Base-by-base conservation (phyloP, 129 eudicot genomes). In the Lactuca saligna region DNA sequence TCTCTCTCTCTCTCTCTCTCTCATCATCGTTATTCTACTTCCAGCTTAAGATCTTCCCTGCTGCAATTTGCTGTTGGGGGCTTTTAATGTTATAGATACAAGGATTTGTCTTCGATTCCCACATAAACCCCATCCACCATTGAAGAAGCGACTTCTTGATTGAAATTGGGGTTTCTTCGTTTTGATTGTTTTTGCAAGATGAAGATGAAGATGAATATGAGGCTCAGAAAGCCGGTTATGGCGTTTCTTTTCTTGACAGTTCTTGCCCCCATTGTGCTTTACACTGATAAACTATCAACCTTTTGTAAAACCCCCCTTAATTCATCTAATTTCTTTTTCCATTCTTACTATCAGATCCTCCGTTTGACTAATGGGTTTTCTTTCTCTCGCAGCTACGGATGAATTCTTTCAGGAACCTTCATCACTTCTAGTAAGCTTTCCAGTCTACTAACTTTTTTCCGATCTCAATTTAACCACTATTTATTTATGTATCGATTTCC, bases 261-360 rank as follows among this genome's bases (percentile, higher is more conserved):
- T 68, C 64, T 88, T 70, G 79, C 91, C 55, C 91, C 88, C 1
- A 84, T 88, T 67, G 70, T 88, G 55, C 91, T 88, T 61, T 88
- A 77, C 79, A 82, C 88, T 20, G 81, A 85, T 73, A 82, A 65
- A 31, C 81, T 87, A 55, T 59, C 64, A 13, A 59, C 64, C 44
- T 59, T 59, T 10, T 59, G 64, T 59, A 59, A 25, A 25, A 57
- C 9, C 6, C n/a, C 35, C 0, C 7, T 17, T n/a, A 0, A 29
- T 58, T 17, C 6, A 16, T 7, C 3, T 3, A 54, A 25, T 25
- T 25, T 25, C 29, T 4, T n/a, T 57, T 57, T 31, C 14, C 7
- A 29, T 11, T 57, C 42, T 11, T 3, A 59, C 37, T 3, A 29
- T 57, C 8, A 11, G 37, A 12, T 31, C 4, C 14, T 7, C 7